Conservation (phyloP, 1,139 yeast species). For the Blastobotrys proliferans region DNA sequence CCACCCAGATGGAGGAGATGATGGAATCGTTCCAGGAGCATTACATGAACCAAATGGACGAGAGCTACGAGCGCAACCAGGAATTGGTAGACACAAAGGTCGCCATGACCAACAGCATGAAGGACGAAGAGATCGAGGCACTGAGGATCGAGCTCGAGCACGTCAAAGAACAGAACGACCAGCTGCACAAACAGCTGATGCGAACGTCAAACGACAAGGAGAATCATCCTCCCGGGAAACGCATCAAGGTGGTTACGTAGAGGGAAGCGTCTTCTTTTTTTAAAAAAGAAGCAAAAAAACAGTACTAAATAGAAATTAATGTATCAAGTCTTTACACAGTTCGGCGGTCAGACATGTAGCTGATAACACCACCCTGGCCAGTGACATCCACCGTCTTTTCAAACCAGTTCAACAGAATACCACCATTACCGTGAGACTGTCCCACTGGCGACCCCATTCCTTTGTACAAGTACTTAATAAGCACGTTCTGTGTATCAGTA, state of each 20-base stretch:
- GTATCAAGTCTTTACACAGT: constrained; percentile 47
- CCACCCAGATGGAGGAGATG: constrained; percentile 33
- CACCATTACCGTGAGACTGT: constrained; percentile 79
- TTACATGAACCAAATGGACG: constrained; percentile 28
- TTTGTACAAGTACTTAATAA: constrained; percentile 80
- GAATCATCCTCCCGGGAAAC: not conserved
- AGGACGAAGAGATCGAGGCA: constrained; percentile 11
- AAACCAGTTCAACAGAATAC: constrained; percentile 82
- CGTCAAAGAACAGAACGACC: constrained; percentile 14
- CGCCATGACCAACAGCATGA: constrained; percentile 18
- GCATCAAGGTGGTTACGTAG: not conserved
- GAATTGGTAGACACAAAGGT: constrained; percentile 25
- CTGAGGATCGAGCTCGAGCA: constrained; percentile 17
- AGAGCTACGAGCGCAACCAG: constrained; percentile 26
- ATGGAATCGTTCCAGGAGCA: constrained; percentile 30
- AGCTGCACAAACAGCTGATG: constrained; percentile 4
- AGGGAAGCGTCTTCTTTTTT: not conserved
- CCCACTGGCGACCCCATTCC: constrained; percentile 69
- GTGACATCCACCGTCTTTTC: constrained; percentile 81
- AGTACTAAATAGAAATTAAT: not conserved
- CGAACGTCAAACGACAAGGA: not conserved
- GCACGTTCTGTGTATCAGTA: constrained; percentile 66
- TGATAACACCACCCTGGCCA: constrained; percentile 85
- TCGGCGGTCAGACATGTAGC: constrained; percentile 82
- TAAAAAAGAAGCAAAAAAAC: not conserved